phyloP scores from a whole-genome alignment of 2,329 filamentous ascomycete genomes.

The Penicillium italicum region DNA sequence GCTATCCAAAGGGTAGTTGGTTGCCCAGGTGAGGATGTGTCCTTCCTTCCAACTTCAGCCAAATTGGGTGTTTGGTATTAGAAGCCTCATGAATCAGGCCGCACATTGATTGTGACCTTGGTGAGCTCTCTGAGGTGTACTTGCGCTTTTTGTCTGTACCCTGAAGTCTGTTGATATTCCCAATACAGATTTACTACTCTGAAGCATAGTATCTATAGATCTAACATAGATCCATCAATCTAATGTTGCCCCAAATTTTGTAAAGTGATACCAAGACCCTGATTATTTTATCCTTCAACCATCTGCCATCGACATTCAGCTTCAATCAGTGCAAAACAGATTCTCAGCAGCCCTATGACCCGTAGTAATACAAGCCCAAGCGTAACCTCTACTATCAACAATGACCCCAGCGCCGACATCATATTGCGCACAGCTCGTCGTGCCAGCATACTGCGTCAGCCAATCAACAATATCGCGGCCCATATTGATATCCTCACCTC shows the following conservation, averaged over 20 bases:
- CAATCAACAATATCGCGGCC: background rate
- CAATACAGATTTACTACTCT: conserved; percentile 32
- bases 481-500: background rate
- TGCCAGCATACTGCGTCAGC: background rate
- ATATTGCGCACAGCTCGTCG: background rate
- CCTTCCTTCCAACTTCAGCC: background rate
- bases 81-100: background rate
- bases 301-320: background rate
- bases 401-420: background rate
- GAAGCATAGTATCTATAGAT: background rate
- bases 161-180: conserved; percentile 1
- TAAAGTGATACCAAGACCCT: background rate
- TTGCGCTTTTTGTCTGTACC: background rate
- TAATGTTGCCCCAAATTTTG: background rate
- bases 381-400: background rate
- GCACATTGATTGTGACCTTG: conserved; percentile 43
- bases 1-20: background rate
- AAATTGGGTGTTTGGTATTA: too few relatives aligned
- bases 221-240: background rate
- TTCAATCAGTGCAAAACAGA: background rate
- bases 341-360: background rate
- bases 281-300: background rate
- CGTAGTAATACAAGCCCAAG: background rate
- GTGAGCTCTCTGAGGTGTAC: conserved; percentile 44
- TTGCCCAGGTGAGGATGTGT: background rate